phyloP scores from a whole-genome alignment of 2,329 filamentous ascomycete species.

The Pezicula neosporulosa region DNA sequence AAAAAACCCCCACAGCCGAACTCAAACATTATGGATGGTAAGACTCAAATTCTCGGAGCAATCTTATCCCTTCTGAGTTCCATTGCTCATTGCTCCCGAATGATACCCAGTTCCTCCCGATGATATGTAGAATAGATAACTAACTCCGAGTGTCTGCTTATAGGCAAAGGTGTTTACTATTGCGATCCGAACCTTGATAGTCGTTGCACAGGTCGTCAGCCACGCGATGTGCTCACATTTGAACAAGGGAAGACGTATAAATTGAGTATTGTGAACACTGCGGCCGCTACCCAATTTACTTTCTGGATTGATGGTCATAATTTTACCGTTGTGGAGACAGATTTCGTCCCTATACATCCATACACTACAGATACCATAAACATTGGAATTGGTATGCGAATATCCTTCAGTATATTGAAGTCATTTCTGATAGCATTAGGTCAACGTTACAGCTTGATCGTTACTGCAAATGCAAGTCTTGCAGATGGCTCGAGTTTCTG shows the following conservation, averaged over 20 bases:
- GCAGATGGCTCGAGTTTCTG: conserved; percentile 47
- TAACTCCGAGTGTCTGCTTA: too few species aligned
- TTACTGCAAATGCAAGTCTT: conserved; percentile 53
- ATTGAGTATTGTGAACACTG: conserved; percentile 29
- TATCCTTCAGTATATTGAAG: background rate
- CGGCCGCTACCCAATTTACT: background rate
- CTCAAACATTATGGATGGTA: conserved; percentile 4
- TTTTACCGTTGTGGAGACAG: conserved; percentile 60
- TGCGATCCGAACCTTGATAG: conserved; percentile 1
- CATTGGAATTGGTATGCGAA: conserved; percentile 42
- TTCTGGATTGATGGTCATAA: conserved; percentile 43
- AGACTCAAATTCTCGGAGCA: background rate
- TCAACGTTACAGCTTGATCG: conserved; percentile 63
- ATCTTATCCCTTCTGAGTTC: too few species aligned
- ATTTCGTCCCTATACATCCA: conserved; percentile 53
- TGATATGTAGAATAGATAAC: too few species aligned
- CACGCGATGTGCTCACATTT: background rate
- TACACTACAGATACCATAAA: conserved; percentile 41
- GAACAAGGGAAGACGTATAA: conserved; percentile 2
- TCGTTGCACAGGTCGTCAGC: conserved; percentile 1
- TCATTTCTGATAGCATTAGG: conserved; percentile 16
- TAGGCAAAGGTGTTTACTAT: background rate
- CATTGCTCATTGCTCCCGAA: too few species aligned
- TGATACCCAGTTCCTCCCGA: too few species aligned
- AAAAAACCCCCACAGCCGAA: background rate